Conservation (phyloP, 2,329 filamentous ascomycete species). For the Plectosphaerella plurivora region DNA sequence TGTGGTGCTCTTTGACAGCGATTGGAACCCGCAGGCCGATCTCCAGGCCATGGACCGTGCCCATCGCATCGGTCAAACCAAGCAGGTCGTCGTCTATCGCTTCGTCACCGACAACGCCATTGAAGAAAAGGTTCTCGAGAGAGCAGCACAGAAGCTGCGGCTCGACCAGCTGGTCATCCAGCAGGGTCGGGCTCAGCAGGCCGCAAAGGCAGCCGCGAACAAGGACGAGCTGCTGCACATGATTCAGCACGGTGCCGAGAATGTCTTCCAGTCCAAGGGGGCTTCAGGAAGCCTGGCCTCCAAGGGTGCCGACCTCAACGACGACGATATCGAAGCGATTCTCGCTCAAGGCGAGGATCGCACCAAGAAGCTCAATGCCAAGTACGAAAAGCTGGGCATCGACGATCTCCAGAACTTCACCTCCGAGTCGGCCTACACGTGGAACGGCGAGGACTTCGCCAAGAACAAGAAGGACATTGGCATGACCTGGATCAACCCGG, state of each 20-base stretch:
- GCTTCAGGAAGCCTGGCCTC: constrained; percentile 55
- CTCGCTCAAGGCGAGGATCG: constrained; percentile 81
- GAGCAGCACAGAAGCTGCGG: constrained; percentile 92
- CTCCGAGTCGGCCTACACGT: constrained; percentile 95
- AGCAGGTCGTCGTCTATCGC: constrained; percentile 93
- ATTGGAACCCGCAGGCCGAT: constrained; percentile 99
- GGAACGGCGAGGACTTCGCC: constrained; percentile 97
- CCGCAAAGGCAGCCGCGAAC: constrained; percentile 84
- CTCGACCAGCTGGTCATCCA: constrained; percentile 97
- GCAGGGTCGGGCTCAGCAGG: constrained; percentile 88
- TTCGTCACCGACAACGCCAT: constrained; percentile 98
- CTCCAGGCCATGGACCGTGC: constrained; percentile 98
- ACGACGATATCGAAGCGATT: constrained; percentile 89
- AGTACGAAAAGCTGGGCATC: constrained; percentile 94
- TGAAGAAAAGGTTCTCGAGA: constrained; percentile 95
- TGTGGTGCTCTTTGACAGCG: constrained; percentile 93
- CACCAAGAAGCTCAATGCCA: constrained; percentile 84
- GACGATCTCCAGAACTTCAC: constrained; percentile 98
- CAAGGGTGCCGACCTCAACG: constrained; percentile 61
- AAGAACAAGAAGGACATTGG: constrained; percentile 89
- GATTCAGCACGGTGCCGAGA: constrained; percentile 98
- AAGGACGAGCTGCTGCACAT: constrained; percentile 96
- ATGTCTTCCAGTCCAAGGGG: constrained; percentile 76
- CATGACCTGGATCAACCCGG: constrained; percentile 94
- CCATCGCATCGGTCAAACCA: constrained; percentile 97